These are phyloP conservation scores for Batkoa obscura DNA, from an alignment of 371 early-diverging fungal genomes.

Conservation along the genomic window DNA sequence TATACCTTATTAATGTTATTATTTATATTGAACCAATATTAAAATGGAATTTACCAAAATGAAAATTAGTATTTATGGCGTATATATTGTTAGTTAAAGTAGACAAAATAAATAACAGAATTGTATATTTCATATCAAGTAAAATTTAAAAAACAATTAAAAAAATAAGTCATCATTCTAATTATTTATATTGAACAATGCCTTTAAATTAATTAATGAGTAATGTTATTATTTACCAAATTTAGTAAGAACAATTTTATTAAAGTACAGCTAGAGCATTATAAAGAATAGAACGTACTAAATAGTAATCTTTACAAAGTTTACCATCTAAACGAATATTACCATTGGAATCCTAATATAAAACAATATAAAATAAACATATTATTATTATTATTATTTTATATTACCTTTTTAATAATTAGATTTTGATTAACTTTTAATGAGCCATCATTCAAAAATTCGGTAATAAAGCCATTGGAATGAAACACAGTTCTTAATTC, in stretches of 20 bases:
- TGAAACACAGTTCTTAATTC: not conserved
- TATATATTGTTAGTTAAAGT: too few species aligned
- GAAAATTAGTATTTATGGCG: too few species aligned
- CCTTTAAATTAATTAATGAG: too few species aligned
- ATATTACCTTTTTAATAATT: slow-evolving; percentile 2
- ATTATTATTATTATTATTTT: not conserved
- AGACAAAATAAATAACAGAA: too few species aligned
- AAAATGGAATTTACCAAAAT: too few species aligned
- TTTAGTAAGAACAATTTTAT: not conserved
- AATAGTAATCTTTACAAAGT: not conserved
- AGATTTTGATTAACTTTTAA: not conserved
- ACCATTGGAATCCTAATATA: not conserved
- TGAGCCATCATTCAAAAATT: not conserved
- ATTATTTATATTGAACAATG: too few species aligned
- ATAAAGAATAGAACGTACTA: not conserved
- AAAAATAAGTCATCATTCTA: too few species aligned
- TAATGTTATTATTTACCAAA: not conserved
- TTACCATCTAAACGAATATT: not conserved
- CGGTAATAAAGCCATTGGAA: not conserved
- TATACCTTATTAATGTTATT: too few species aligned
- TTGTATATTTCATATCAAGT: too few species aligned
- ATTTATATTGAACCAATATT: too few species aligned
- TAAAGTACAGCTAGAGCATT: not conserved
- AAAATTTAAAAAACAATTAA: too few species aligned
- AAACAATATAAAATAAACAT: not conserved